These are phyloP conservation scores for Candida rishiriensis DNA, from an alignment of 805 yeast species.

Conservation along the genomic window DNA sequence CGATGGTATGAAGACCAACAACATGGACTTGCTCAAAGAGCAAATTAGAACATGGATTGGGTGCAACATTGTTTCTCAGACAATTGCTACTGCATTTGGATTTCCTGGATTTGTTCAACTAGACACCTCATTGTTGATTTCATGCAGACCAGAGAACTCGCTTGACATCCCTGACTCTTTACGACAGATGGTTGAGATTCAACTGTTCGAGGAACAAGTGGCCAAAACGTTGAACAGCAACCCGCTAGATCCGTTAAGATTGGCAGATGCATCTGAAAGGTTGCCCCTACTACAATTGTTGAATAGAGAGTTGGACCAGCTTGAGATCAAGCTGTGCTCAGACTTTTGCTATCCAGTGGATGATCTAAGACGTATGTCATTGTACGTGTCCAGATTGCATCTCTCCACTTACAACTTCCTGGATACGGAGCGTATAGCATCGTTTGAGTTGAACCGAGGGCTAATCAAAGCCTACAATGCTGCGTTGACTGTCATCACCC, in stretches of 20 bases:
- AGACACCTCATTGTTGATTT: constrained; percentile 60
- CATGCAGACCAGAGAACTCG: constrained; percentile 43
- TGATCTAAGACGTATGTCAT: constrained; percentile 62
- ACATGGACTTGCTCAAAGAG: constrained; percentile 55
- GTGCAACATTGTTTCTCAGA: constrained; percentile 85
- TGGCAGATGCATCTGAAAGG: constrained; percentile 64
- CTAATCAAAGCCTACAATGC: constrained; percentile 76
- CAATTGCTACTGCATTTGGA: constrained; percentile 88
- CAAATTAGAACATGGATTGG: constrained; percentile 91
- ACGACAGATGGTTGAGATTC: constrained; percentile 74
- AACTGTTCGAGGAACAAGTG: constrained; percentile 81
- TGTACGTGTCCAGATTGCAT: constrained; percentile 76
- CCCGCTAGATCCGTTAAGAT: constrained; percentile 59
- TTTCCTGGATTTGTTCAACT: constrained; percentile 90
- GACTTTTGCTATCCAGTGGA: constrained; percentile 46
- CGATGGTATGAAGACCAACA: constrained; percentile 42
- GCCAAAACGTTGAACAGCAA: constrained; percentile 73
- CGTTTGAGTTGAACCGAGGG: constrained; percentile 66
- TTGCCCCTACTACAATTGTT: constrained; percentile 70
- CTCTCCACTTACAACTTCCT: constrained; percentile 76
- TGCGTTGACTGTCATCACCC: constrained; percentile 64
- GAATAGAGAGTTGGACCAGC: constrained; percentile 66
- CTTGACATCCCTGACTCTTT: constrained; percentile 52
- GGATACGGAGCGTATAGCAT: constrained; percentile 48
- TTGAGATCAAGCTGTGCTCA: constrained; percentile 52